phyloP scores from a whole-genome alignment of 805 yeast genomes.

The Yarrowia divulgata region DNA sequence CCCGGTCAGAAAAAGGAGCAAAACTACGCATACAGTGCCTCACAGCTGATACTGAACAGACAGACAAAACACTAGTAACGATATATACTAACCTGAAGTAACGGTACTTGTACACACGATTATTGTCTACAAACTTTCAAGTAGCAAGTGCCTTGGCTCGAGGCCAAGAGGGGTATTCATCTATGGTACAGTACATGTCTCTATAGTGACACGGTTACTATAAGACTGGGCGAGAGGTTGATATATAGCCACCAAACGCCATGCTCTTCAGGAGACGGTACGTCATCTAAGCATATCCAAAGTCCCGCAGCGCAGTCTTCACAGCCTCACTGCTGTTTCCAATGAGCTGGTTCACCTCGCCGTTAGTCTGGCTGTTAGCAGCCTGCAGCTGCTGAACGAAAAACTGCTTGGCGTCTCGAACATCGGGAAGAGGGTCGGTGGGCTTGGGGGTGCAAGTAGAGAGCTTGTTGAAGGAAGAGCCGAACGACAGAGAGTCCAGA shows the following conservation, averaged over 20 bases:
- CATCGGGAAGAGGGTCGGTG: conserved; percentile 72
- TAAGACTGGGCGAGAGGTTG: background rate
- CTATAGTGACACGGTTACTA: conserved; percentile 10
- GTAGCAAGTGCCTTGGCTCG: background rate
- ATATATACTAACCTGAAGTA: no score
- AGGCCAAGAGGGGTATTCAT: conserved; percentile 4
- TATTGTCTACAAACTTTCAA: background rate
- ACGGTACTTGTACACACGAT: no score
- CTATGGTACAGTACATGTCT: conserved; percentile 7
- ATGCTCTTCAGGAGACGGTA: no score
- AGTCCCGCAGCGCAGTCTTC: conserved; percentile 26
- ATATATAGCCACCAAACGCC: background rate
- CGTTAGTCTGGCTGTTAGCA: conserved; percentile 41
- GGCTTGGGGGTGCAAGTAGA: conserved; percentile 66
- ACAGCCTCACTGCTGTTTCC: conserved; percentile 20
- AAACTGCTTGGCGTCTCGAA: conserved; percentile 49
- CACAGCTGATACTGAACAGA: no score
- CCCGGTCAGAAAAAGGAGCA: no score
- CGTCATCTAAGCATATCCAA: conserved; percentile 20
- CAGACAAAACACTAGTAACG: no score
- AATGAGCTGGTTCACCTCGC: conserved; percentile 35
- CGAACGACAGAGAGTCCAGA: conserved; percentile 80
- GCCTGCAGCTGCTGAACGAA: conserved; percentile 43
- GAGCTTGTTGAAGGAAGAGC: conserved; percentile 81
- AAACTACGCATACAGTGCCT: no score